Base-by-base conservation (phyloP, 2,329 filamentous ascomycete genomes). In the Aspergillus alliaceus region DNA sequence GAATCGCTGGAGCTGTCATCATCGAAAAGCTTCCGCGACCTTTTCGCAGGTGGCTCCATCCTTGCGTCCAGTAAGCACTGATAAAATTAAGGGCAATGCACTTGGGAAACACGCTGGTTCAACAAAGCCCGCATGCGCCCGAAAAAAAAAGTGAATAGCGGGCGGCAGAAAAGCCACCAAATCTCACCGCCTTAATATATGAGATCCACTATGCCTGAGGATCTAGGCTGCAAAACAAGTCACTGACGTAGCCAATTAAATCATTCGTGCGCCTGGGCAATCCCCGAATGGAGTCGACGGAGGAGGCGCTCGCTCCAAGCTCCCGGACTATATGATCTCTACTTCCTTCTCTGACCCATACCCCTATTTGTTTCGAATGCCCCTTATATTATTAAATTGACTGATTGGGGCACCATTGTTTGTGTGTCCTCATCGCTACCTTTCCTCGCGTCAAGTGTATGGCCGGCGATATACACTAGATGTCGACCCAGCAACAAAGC, bases 1-100 rank as follows among this genome's bases (percentile, higher is more conserved):
- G 69, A 72, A 39, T 75, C 74, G 51, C 71, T 75, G 27, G 73
- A 76, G 51, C 69, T 74, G 42, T 72, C 71, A 9, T 78, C 74
- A 37, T 78, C 71, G 47, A 78, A 63, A 18, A 78, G 61, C 52
- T 71, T 77, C 55, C 72, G 74, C 61, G 71, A 68, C 37, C 70
- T 76, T 57, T 77, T 77, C 20, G 74, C 65, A 46, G 75, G 75
- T 44, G 75, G 75, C 64, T 77, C 75, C 75, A 77, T 77, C 39
- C 29, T 64, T 50, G 51, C 35, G 39, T 53, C 34, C 25, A 51
- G 25, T 35, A 44, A 39, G 46, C 12, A 42, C 42, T 22, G 15
- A 29, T 20, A 14, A 14, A 48, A 51, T 22, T 27, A 48, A 51
- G 39, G 31, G 40, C n/a, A 40, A 44, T 44, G 34, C 11, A 14